These are phyloP conservation scores for Kregervanrija pseudodelftensis DNA, from an alignment of 805 yeast species.

Conservation along the genomic window DNA sequence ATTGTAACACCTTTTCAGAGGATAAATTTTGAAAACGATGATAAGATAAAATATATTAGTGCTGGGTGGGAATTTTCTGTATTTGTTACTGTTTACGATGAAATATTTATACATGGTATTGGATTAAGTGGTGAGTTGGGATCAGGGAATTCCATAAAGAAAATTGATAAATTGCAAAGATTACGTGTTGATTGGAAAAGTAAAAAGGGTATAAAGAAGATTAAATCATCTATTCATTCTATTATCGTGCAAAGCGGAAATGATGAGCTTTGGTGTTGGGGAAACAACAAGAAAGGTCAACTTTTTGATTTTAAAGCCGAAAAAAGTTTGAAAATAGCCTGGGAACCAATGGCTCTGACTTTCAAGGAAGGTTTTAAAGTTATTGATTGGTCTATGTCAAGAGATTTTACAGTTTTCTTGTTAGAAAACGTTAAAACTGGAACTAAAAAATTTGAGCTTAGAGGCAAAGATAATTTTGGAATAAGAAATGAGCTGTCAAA, in stretches of 20 bases:
- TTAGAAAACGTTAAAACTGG: constrained; percentile 13
- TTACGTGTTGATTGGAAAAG: neutral
- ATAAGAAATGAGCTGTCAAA: constrained; percentile 7
- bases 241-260: constrained; percentile 31
- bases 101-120: constrained; percentile 47
- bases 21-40: constrained; percentile 4
- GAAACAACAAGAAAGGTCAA: constrained; percentile 60
- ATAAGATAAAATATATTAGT: constrained; percentile 38
- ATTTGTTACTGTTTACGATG: constrained; percentile 34
- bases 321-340: constrained; percentile 14
- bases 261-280: constrained; percentile 57
- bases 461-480: constrained; percentile 31
- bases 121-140: constrained; percentile 80
- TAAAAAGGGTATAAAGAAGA: constrained; percentile 4
- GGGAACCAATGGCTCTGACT: constrained; percentile 17
- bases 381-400: constrained; percentile 35
- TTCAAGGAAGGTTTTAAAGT: constrained; percentile 6
- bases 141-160: constrained; percentile 22
- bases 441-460: constrained; percentile 6
- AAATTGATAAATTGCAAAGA: neutral
- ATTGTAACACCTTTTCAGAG: constrained; percentile 8
- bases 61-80: constrained; percentile 82
- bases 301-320: constrained; percentile 22
- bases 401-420: constrained; percentile 46
- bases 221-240: constrained; percentile 39